Conservation (phyloP, 192 early-diverging fungal species). For the Coemansia javaensis region DNA sequence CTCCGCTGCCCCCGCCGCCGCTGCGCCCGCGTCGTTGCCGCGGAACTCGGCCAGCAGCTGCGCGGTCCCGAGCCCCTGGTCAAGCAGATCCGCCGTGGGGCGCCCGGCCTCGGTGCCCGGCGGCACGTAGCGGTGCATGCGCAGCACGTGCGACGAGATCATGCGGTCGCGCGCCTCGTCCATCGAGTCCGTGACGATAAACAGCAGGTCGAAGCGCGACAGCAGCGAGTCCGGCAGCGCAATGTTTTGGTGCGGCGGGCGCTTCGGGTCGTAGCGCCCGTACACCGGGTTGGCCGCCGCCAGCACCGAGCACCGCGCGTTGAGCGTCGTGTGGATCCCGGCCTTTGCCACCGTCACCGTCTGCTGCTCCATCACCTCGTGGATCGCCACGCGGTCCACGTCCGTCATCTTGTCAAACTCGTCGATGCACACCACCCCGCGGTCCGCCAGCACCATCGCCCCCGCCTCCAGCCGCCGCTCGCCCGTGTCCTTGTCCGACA, state of each 20-base stretch:
- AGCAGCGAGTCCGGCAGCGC: constrained; percentile 91
- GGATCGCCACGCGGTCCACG: constrained; percentile 95
- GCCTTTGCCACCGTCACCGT: constrained; percentile 97
- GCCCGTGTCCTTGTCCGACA: constrained; percentile 90
- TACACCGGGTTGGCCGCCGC: constrained; percentile 96
- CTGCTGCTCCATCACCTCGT: constrained; percentile 99
- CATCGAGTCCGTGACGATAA: constrained; percentile 90
- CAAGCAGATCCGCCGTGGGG: constrained; percentile 43
- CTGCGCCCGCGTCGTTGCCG: constrained; percentile 34
- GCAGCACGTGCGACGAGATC: constrained; percentile 88
- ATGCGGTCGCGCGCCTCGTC: constrained; percentile 78
- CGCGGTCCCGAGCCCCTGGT: constrained; percentile 33
- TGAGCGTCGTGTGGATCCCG: constrained; percentile 96
- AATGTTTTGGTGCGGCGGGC: constrained; percentile 90
- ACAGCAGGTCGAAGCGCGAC: constrained; percentile 96
- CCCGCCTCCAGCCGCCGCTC: constrained; percentile 93
- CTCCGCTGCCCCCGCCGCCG: no score
- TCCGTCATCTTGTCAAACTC: constrained; percentile 99
- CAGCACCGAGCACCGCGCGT: constrained; percentile 93
- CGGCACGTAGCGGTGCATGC: constrained; percentile 90
- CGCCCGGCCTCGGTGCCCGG: constrained; percentile 79
- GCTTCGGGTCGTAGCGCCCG: constrained; percentile 83
- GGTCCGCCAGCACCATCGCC: constrained; percentile 97
- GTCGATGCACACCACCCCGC: constrained; percentile 97
- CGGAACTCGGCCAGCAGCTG: constrained; percentile 25